These are phyloP conservation scores for Pseudogymnoascus sp. DNA, from an alignment of 2,329 filamentous ascomycete genomes.

Conservation along the genomic window DNA sequence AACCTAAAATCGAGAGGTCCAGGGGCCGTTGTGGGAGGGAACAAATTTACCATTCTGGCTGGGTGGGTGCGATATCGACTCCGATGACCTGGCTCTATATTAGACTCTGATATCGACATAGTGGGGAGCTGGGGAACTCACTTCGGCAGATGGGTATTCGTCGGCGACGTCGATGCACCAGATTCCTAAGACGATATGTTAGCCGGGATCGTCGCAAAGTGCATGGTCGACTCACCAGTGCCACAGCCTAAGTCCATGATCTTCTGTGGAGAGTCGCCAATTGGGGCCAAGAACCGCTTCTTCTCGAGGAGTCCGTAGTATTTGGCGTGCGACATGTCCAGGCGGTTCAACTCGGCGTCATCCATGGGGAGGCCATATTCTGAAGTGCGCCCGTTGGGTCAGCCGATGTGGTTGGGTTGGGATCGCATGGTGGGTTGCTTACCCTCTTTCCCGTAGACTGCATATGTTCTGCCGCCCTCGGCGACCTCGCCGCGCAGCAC, in stretches of 20 bases:
- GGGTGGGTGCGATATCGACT: conserved; percentile 14
- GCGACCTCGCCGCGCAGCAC: conserved; percentile 20
- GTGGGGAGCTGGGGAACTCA: conserved; percentile 5
- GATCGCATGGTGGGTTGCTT: neutral
- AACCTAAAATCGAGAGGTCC: neutral
- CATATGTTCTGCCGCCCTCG: conserved; percentile 29
- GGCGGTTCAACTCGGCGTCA: conserved; percentile 32
- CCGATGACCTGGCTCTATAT: neutral
- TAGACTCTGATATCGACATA: neutral
- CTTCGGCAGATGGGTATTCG: conserved; percentile 11
- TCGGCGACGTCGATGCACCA: neutral
- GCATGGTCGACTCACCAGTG: conserved; percentile 25
- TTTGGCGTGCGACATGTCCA: conserved; percentile 34
- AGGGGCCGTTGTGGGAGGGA: neutral
- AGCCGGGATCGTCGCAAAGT: neutral
- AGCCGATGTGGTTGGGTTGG: neutral
- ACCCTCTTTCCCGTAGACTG: conserved; percentile 31
- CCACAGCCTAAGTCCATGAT: conserved; percentile 34
- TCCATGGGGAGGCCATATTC: conserved; percentile 36
- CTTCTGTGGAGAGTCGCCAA: conserved; percentile 22
- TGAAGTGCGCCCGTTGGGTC: conserved; percentile 10
- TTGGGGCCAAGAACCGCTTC: conserved; percentile 11
- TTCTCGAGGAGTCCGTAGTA: conserved; percentile 22
- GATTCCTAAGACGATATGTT: neutral
- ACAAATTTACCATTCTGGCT: conserved; percentile 8